Base-by-base conservation (phyloP, 2,329 filamentous ascomycete species). In the Pseudocercospora crystallina region DNA sequence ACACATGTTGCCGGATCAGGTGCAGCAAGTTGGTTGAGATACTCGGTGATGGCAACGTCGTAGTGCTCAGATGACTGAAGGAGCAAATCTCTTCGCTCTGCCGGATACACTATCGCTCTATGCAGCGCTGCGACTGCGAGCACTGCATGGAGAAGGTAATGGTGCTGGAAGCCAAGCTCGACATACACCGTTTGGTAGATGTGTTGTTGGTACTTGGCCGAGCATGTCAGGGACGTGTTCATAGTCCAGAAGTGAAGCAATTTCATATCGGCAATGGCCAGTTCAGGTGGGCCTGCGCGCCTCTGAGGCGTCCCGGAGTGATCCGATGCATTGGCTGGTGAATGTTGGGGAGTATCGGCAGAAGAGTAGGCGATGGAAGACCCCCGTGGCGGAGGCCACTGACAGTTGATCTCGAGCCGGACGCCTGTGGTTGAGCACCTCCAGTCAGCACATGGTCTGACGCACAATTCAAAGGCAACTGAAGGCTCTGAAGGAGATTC, bases 71-170 rank as follows among this genome's bases (percentile, higher is more conserved):
- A 50, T 9, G 52, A 55, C 26, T 50, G 49, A 26, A 41, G 51
- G 35, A 46, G 26, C 13, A 47, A 48, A 10, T 53, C 40, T 11
- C 47, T 45, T 7, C 49, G 46, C 26, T 60, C 57, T 10, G 41
- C 43, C 8, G 56, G 51, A 15, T 43, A 47, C 17, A 53, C 41
- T 8, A 34, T 44, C 5, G 58, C 58, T 31, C 49, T 47, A 47
- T 62, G 60, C 7, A 62, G 43, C 10, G 56, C 60, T 5, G 60
- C 43, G 1, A 62, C 43, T 8, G 58, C 56, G 2, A 62, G 47
- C 43, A 62, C 53, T 9, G 49, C 57, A 17, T 56, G 60, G 33
- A 61, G 56, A 10, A 62, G 46, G 41, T 58, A 60, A 5, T 48
- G 56, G 31, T 58, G 46, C 8, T 53, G 32, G 36, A 61, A 61